These are phyloP conservation scores for Silene uniflora DNA, from an alignment of 148 eudicot genomes.

Conservation along the genomic window DNA sequence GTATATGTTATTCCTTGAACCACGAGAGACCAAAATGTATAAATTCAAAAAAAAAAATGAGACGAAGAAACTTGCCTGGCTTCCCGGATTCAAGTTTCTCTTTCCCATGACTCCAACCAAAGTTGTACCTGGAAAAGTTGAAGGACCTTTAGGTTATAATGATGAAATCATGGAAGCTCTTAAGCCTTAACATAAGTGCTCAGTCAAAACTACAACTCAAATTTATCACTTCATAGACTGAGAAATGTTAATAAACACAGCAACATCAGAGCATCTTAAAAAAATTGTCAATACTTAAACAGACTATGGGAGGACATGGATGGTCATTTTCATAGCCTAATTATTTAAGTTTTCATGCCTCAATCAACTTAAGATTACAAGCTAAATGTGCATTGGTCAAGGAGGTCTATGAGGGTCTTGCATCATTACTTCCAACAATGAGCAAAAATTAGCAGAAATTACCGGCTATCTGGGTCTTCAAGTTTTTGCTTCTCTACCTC, in stretches of 20 bases:
- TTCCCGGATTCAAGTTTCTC: slow-evolving; percentile 97
- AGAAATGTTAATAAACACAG: too few species aligned
- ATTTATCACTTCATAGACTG: too few species aligned
- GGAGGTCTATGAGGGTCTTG: too few species aligned
- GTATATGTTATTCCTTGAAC: neutral
- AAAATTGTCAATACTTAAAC: too few species aligned
- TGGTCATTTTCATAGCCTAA: too few species aligned
- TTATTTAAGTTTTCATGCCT: too few species aligned
- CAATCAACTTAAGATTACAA: neutral
- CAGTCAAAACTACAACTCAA: too few species aligned
- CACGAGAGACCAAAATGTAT: neutral
- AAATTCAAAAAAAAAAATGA: neutral
- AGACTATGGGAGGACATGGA: too few species aligned
- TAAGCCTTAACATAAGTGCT: too few species aligned
- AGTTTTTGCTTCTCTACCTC: slow-evolving; percentile 72
- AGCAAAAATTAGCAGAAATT: slow-evolving; percentile 8
- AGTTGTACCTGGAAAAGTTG: slow-evolving; percentile 61
- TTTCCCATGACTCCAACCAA: slow-evolving; percentile 99
- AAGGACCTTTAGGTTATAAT: neutral
- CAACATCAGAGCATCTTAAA: too few species aligned
- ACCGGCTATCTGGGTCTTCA: slow-evolving; percentile 92
- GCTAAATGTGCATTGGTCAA: neutral
- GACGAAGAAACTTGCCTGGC: slow-evolving; percentile 47
- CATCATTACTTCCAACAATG: neutral
- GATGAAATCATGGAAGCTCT: too few species aligned